Evolutionary conservation across 2,329 filamentous ascomycete genomes (phyloP), one percentile per base, ranked within the genome.

Genomic region (Cladosporium oxysporum): DNA sequence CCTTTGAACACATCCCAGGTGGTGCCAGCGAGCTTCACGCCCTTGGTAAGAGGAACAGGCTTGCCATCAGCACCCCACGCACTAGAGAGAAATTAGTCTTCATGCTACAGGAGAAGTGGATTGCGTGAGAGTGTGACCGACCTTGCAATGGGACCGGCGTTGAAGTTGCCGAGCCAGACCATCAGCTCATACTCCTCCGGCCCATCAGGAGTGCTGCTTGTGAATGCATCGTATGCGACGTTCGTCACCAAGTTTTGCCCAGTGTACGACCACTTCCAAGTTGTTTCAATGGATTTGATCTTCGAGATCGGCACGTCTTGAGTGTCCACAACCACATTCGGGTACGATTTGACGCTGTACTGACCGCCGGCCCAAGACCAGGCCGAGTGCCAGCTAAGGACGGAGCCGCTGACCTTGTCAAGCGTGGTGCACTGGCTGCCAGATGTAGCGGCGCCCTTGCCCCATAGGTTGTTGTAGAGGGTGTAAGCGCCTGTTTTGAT

Each of bases 191-290:
- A 88, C 70, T 85, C 79, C 18, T 81, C 73, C 57, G 70, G 73
- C 47, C 79, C 81, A 35, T 76, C 76, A 1, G 84, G 80, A 18
- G 79, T 79, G 50, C 82, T 79, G 6, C 79, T 78, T 18, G 86
- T 86, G 77, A 89, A 89, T 60, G 89, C 76, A 73, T 89, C 86
- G 71, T 87, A 89, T 18, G 86, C 80, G 18, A 90, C 87, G 71
- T 89, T 82, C 61, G 85, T 85, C 47, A 85, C 78, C 59, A 88
- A 74, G 65, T 68, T 68, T 60, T 75, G 78, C 66, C 81, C 83
- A 33, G 79, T 80, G 76, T 88, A 87, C 47, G 67, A 74, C 81
- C 81, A 85, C 18, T 77, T 71, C 80, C 80, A 84, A 29, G 74
- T 77, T 5, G 82, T 79, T 21, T 78, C 72, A 49, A 85, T 77